Base-by-base conservation (phyloP, 352 stramenopile species). In the Elongisporangium prolatum region DNA sequence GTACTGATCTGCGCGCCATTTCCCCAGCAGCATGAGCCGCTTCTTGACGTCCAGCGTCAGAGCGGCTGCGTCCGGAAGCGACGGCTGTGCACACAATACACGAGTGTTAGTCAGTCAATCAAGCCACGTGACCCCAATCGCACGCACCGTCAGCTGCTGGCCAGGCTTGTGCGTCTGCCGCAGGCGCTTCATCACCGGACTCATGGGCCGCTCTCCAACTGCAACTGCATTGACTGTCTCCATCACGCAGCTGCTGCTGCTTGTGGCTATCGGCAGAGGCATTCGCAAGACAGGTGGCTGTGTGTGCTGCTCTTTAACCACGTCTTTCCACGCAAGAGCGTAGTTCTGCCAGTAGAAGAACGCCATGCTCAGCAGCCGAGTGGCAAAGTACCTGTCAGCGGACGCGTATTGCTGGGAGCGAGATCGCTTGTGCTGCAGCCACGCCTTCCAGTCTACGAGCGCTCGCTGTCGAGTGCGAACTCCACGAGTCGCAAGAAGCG, bases 301-400 rank as follows among this genome's bases (percentile, higher is more conserved):
- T 10, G 17, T 58, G 48, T 28, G 17, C 52, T 49, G 49, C 48
- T 54, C 57, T 71, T 70, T 18, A 54, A 53, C 16, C n/a, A 66
- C 72, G 22, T 86, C 75, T 52, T 80, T 79, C 80, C 80, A 90
- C 14, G 76, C 77, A n/a, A 90, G 71, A n/a, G 67, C 70, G 52
- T 88, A 88, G 54, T 83, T 86, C 55, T 88, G 80, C 80, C 80
- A 90, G 59, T 84, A 83, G 67, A 88, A 87, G 65, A 87, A 88
- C 11, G 72, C 50, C 2, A 61, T 40, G 20, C 69, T 75, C 11
- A 74, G 50, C 17, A 88, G 59, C 0, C 74, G 65, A 18, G 63
- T 57, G 3, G 54, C 28, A 21, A 68, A 64, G 34, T 87, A 84
- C 4, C 18, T 21, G 1, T 54, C 44, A 2, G 63, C 68, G 14